Base-by-base conservation (phyloP, 768 basidiomycete species). In the Plicaturopsis crispa region DNA sequence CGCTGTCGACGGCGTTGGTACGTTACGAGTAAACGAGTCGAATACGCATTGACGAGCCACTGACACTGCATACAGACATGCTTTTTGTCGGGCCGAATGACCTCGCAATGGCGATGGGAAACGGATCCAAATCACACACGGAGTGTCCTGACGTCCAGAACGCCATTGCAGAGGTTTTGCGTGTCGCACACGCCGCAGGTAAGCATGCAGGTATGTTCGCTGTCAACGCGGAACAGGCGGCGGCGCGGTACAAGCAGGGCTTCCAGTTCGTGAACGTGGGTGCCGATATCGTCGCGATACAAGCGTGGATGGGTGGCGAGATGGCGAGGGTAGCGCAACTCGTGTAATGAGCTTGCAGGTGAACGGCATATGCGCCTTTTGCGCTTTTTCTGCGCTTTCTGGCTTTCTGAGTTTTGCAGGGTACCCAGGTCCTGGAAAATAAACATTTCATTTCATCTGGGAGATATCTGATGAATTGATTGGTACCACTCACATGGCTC, bases 1-100 rank as follows among this genome's bases (percentile, higher is more conserved):
- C 14, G 54, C 56, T 5, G 60, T 70, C 0, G 60, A 61, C 14
- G 67, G 68, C 3, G 56, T 70, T 12, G 60, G 59, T 61, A n/a
- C n/a, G n/a, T n/a, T n/a, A n/a, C n/a, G n/a, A n/a, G n/a, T n/a
- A n/a, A n/a, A n/a, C n/a, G n/a, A n/a, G 21, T n/a, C 38, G 38
- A 14, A 55, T 56, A n/a, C n/a, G n/a, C n/a, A n/a, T n/a, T n/a
- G n/a, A n/a, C n/a, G n/a, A n/a, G n/a, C n/a, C n/a, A n/a, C n/a
- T n/a, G n/a, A n/a, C n/a, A n/a, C n/a, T n/a, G n/a, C n/a, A n/a
- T n/a, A n/a, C n/a, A n/a, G n/a, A n/a, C n/a, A n/a, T n/a, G n/a
- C n/a, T n/a, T n/a, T n/a, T n/a, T n/a, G n/a, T 54, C 17, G 53
- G 53, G 1, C 53, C 53, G 3, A 51, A 43, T 34, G 53, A 54